Conservation (phyloP, 495 filamentous ascomycete genomes). For the Oidiodendron maius region DNA sequence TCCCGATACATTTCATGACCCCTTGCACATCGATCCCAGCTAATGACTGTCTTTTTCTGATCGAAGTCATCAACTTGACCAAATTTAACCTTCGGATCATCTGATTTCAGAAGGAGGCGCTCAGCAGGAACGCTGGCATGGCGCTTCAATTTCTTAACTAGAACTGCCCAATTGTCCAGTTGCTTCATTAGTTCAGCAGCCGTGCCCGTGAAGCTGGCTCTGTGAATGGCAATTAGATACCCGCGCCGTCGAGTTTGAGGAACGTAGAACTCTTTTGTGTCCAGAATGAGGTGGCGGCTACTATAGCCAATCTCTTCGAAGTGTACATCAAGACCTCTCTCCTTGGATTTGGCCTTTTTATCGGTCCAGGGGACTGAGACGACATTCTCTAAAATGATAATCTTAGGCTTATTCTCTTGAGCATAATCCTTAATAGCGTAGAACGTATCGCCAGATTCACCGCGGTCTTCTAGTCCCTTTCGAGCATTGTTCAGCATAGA, state of each 20-base stretch:
- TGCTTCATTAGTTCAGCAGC: background rate
- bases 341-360: background rate
- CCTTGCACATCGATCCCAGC: slow-evolving; percentile 53
- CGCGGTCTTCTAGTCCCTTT: slow-evolving; percentile 41
- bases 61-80: background rate
- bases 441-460: slow-evolving; percentile 70
- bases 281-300: slow-evolving; percentile 36
- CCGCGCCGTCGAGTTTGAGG: slow-evolving; percentile 71
- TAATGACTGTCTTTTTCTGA: slow-evolving; percentile 26
- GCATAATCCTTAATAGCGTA: slow-evolving; percentile 55
- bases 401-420: slow-evolving; percentile 44
- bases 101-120: slow-evolving; percentile 45
- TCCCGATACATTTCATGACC: slow-evolving; percentile 49
- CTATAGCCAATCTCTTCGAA: slow-evolving; percentile 53
- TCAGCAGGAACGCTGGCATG: slow-evolving; percentile 58
- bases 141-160: slow-evolving; percentile 43
- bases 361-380: slow-evolving; percentile 53
- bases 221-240: slow-evolving; percentile 56
- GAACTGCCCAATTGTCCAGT: slow-evolving; percentile 26
- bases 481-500: slow-evolving; percentile 46
- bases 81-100: slow-evolving; percentile 39
- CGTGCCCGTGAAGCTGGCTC: background rate
- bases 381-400: slow-evolving; percentile 77
- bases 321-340: slow-evolving; percentile 32
- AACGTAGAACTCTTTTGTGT: slow-evolving; percentile 73